These are phyloP conservation scores for Colletotrichum neosansevieriae DNA, from an alignment of 2,329 filamentous ascomycete genomes.

Conservation along the genomic window DNA sequence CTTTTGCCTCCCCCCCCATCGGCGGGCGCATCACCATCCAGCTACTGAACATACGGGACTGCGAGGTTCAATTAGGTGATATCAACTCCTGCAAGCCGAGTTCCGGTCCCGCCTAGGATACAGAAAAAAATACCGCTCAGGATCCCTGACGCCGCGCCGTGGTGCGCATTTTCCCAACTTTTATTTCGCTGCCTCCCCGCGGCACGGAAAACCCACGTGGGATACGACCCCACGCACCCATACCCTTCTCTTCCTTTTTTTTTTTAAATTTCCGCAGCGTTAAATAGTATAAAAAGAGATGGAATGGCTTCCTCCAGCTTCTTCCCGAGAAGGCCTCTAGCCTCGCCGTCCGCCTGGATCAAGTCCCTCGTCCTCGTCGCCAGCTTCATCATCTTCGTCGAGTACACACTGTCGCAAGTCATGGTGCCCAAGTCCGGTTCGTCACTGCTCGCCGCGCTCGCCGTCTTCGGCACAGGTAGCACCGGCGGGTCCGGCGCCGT, in stretches of 20 bases:
- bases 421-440: constrained; percentile 35
- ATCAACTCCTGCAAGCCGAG: not conserved
- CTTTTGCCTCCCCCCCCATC: not conserved
- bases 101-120: not conserved
- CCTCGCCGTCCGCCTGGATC: constrained; percentile 35
- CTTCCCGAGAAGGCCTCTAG: constrained; percentile 30
- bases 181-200: not conserved
- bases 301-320: constrained; percentile 34
- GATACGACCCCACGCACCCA: not conserved
- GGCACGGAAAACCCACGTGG: constrained; percentile 8
- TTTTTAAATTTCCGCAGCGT: not conserved
- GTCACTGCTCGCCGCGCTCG: constrained; percentile 36
- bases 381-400: constrained; percentile 32
- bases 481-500: constrained; percentile 25
- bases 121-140: not conserved
- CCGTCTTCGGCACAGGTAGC: constrained; percentile 19
- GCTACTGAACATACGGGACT: not conserved
- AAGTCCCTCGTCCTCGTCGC: constrained; percentile 35
- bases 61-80: constrained; percentile 9
- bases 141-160: constrained; percentile 13
- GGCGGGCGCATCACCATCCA: not conserved
- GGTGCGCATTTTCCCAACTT: not conserved
- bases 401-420: constrained; percentile 27
- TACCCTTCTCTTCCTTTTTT: not conserved
- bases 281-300: constrained; percentile 22